Evolutionary conservation across 163 green algal genomes (phyloP).

Genomic region (Chlorella variabilis): DNA sequence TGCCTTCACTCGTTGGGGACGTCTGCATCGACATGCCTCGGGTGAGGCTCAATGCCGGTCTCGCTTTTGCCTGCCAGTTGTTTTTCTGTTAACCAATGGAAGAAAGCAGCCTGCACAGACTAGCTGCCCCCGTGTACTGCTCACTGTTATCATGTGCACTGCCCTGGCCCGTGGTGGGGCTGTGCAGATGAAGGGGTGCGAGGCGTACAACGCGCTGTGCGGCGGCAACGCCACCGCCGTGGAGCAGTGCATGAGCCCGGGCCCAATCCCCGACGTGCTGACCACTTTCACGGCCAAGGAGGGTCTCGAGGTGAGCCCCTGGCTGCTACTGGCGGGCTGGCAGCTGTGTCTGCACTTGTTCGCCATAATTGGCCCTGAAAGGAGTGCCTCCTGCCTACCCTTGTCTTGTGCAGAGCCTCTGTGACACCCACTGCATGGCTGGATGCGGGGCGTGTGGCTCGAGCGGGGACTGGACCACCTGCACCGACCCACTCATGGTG

Average conservation of each 20-base stretch:
- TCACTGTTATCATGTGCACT: not conserved
- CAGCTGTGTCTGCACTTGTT: too few species aligned
- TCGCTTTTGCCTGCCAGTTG: too few species aligned
- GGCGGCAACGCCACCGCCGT: constrained; percentile 24
- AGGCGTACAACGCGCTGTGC: constrained; percentile 49
- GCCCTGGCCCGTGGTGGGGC: too few species aligned
- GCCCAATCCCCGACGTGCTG: constrained; percentile 1
- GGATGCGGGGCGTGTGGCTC: constrained; percentile 11
- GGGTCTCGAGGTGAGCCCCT: constrained; percentile 11
- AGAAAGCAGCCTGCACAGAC: not conserved
- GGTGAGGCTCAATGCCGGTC: not conserved
- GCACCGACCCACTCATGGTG: constrained; percentile 47
- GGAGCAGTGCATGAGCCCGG: constrained; percentile 16
- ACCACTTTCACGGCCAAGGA: not conserved
- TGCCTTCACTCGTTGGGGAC: constrained; percentile 25
- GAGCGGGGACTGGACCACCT: constrained; percentile 26
- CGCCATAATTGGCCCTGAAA: too few species aligned
- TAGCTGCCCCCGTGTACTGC: too few species aligned
- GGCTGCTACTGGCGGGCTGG: not conserved
- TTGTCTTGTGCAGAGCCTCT: constrained; percentile 8
- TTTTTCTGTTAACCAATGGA: not conserved
- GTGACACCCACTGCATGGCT: constrained; percentile 23
- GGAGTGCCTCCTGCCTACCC: too few species aligned
- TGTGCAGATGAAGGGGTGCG: constrained; percentile 46
- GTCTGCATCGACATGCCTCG: constrained; percentile 49